Evolutionary conservation across 1,139 yeast genomes (phyloP).

Genomic region (Saccharomyces hybrid): DNA sequence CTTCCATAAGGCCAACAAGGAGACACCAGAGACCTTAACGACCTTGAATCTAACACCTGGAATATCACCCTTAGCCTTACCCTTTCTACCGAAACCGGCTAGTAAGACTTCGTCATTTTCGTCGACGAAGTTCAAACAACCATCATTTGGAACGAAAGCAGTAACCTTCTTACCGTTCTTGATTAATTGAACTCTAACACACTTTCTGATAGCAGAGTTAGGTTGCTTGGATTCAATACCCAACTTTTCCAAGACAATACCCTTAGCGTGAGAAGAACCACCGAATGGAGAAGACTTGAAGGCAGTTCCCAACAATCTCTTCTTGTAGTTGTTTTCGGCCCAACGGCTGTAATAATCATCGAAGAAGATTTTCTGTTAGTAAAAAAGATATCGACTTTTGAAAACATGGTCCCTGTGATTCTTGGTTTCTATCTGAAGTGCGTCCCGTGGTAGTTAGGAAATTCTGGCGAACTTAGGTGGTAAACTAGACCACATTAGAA

Average conservation of each 20-base stretch:
- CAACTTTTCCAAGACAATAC: conserved; percentile 98
- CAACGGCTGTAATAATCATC: conserved; percentile 27
- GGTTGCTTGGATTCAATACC: conserved; percentile 99
- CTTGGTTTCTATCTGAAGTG: too few relatives aligned
- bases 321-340: conserved; percentile 98
- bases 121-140: conserved; percentile 57
- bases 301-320: conserved; percentile 98
- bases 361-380: too few relatives aligned
- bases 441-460: too few relatives aligned
- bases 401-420: too few relatives aligned
- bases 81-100: conserved; percentile 99
- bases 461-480: too few relatives aligned
- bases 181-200: conserved; percentile 99
- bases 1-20: conserved; percentile 99
- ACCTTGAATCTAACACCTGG: conserved; percentile 99
- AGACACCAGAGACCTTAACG: conserved; percentile 99
- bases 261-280: conserved; percentile 99
- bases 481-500: too few relatives aligned
- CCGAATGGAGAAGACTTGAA: conserved; percentile 99
- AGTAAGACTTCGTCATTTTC: conserved; percentile 22
- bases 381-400: too few relatives aligned
- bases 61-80: conserved; percentile 99
- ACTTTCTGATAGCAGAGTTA: conserved; percentile 99
- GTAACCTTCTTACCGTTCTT: conserved; percentile 99
- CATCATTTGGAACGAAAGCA: conserved; percentile 99